These are phyloP conservation scores for Clarireedia paspali DNA, from an alignment of 2,329 filamentous ascomycete genomes.

Conservation along the genomic window DNA sequence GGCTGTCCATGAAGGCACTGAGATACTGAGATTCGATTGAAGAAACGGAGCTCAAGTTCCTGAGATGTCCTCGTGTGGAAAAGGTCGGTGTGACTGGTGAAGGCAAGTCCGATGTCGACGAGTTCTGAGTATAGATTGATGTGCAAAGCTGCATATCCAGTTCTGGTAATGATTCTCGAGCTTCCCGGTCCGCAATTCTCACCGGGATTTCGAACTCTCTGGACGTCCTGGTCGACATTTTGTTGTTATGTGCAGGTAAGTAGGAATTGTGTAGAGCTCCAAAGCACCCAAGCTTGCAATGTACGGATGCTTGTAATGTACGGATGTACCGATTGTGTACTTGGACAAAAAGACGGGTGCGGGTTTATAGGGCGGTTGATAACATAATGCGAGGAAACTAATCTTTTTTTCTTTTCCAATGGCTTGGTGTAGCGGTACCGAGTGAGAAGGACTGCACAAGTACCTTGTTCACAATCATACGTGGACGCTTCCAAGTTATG, in stretches of 20 bases:
- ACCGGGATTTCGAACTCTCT: slow-evolving; percentile 43
- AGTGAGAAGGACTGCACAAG: slow-evolving; percentile 1
- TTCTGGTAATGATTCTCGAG: slow-evolving; percentile 32
- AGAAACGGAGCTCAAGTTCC: slow-evolving; percentile 68
- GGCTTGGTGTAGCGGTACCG: slow-evolving; percentile 11
- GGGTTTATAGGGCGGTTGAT: slow-evolving; percentile 16
- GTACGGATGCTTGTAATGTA: slow-evolving; percentile 8
- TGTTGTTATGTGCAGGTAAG: neutral
- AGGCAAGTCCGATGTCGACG: slow-evolving; percentile 50
- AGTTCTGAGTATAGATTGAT: slow-evolving; percentile 30
- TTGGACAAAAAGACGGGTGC: neutral
- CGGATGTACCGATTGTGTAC: neutral
- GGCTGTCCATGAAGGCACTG: slow-evolving; percentile 44
- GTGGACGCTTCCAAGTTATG: slow-evolving; percentile 22
- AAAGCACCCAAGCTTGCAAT: slow-evolving; percentile 10
- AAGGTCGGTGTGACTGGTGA: slow-evolving; percentile 67
- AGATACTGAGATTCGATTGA: slow-evolving; percentile 56
- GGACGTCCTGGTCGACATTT: neutral
- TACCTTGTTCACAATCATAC: slow-evolving; percentile 20
- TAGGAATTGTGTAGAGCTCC: neutral
- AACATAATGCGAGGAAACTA: slow-evolving; percentile 20
- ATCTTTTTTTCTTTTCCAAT: slow-evolving; percentile 10
- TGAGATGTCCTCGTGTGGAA: slow-evolving; percentile 50
- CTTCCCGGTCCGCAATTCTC: slow-evolving; percentile 44
- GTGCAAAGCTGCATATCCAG: slow-evolving; percentile 26